These are phyloP conservation scores for Diplotaxis tenuifolia DNA, from an alignment of 345 rosid genomes.

Conservation along the genomic window DNA sequence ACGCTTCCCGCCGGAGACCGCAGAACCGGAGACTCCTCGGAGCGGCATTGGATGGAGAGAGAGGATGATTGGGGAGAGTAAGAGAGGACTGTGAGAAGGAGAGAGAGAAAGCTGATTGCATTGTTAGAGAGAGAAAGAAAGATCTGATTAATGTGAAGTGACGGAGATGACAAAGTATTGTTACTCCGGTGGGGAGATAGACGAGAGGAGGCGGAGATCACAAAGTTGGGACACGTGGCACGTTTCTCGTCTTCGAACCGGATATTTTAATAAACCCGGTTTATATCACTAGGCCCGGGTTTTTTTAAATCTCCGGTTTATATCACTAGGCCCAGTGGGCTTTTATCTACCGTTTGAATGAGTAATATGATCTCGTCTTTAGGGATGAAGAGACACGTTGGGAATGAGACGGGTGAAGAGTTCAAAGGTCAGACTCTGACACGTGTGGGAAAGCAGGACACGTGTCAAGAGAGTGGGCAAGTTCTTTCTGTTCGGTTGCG, in stretches of 20 bases:
- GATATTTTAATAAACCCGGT: not conserved
- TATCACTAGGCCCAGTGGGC: conserved; percentile 30
- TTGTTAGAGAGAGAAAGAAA: conserved; percentile 30
- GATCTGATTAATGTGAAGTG: conserved; percentile 15
- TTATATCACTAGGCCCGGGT: not conserved
- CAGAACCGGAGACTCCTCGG: conserved; percentile 66
- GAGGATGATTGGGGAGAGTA: conserved; percentile 37
- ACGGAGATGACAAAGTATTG: conserved; percentile 25
- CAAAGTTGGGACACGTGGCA: conserved; percentile 48
- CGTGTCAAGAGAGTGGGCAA: conserved; percentile 18
- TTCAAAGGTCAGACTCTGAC: conserved; percentile 34
- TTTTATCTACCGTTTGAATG: not conserved
- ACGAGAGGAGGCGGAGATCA: conserved; percentile 47
- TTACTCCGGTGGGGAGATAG: conserved; percentile 5
- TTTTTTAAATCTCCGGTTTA: not conserved
- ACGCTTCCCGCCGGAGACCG: conserved; percentile 74
- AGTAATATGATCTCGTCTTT: not conserved
- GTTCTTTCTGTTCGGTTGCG: conserved; percentile 11
- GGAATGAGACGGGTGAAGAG: conserved; percentile 13
- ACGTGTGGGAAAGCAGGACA: conserved; percentile 28
- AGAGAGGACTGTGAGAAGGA: conserved; percentile 48
- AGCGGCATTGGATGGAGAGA: conserved; percentile 30
- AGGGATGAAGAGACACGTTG: conserved; percentile 25
- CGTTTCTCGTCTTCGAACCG: conserved; percentile 13
- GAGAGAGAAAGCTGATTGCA: conserved; percentile 61